Percentiles rank a stretch among this genome's conserved stretches.
phyloP scores from a whole-genome alignment of 305 asterid species.

The Fraxinus albicans region DNA sequence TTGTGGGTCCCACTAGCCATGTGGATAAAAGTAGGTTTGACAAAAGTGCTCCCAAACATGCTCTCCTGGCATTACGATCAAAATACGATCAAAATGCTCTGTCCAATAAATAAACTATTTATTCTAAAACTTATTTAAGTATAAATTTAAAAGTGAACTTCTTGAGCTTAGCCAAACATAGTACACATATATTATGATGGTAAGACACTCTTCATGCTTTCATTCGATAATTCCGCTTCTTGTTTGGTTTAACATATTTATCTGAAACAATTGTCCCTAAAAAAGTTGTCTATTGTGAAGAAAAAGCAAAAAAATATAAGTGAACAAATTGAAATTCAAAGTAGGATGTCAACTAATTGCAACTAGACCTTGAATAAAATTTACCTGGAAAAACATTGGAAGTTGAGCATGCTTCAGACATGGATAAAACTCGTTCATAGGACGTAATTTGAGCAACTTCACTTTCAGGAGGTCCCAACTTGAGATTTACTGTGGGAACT shows the following conservation, averaged over 20 bases:
- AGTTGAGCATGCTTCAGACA: conserved; percentile 48
- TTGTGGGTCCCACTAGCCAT: background rate
- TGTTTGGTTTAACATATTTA: background rate
- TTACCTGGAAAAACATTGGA: conserved; percentile 62
- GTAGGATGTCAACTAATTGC: background rate
- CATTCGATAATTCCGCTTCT: background rate
- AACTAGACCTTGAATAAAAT: conserved; percentile 18
- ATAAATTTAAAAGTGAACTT: background rate
- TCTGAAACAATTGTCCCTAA: background rate
- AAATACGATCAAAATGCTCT: background rate
- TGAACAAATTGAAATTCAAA: conserved; percentile 4
- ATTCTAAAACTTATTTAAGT: background rate
- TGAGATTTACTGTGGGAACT: conserved; percentile 57
- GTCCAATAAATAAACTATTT: background rate
- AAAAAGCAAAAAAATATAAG: background rate
- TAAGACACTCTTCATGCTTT: background rate
- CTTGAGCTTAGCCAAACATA: background rate
- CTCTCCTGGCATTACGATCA: background rate
- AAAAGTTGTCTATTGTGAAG: background rate
- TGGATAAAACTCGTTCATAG: conserved; percentile 30
- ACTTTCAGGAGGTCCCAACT: conserved; percentile 29
- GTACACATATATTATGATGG: background rate
- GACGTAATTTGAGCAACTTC: conserved; percentile 25
- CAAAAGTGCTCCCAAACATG: background rate
- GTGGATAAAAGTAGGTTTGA: background rate